Conservation (phyloP, 2,329 filamentous ascomycete genomes). For the Pseudohalonectria lignicola region DNA sequence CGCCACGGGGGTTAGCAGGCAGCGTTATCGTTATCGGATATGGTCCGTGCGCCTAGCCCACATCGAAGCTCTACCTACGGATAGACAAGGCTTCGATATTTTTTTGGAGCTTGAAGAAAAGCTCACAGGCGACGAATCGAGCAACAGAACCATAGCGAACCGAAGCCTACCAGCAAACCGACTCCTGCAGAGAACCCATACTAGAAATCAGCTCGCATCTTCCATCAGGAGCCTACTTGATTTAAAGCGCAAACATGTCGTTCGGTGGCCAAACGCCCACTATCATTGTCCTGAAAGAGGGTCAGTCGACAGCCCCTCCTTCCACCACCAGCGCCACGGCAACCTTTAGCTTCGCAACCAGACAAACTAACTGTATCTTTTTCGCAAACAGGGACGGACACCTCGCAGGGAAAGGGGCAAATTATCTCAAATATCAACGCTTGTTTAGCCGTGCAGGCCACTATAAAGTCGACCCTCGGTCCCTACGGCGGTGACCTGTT, state of each 20-base stretch:
- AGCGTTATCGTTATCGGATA: no score
- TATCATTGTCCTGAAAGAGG: conserved; percentile 96
- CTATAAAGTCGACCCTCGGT: conserved; percentile 90
- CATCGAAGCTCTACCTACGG: no score
- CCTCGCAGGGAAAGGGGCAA: conserved; percentile 94
- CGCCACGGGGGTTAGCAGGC: no score
- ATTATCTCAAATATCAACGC: conserved; percentile 98
- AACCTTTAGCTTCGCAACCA: conserved; percentile 11
- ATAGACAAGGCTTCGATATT: no score
- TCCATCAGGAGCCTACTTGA: no score
- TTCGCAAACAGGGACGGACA: conserved; percentile 66
- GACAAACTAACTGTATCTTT: conserved; percentile 9
- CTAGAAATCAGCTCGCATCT: no score
- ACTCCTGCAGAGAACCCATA: no score
- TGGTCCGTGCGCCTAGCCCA: no score
- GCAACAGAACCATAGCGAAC: no score
- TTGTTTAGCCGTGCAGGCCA: conserved; percentile 88
- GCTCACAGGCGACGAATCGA: no score
- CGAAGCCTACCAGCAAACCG: no score
- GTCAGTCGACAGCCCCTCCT: conserved; percentile 40
- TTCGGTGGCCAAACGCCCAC: conserved; percentile 96
- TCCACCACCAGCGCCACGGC: conserved; percentile 13
- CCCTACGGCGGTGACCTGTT: conserved; percentile 95
- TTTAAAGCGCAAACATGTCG: conserved; percentile 66
- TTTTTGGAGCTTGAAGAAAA: no score